phyloP scores from a whole-genome alignment of 306 rosid genomes.

The Glycine soja region DNA sequence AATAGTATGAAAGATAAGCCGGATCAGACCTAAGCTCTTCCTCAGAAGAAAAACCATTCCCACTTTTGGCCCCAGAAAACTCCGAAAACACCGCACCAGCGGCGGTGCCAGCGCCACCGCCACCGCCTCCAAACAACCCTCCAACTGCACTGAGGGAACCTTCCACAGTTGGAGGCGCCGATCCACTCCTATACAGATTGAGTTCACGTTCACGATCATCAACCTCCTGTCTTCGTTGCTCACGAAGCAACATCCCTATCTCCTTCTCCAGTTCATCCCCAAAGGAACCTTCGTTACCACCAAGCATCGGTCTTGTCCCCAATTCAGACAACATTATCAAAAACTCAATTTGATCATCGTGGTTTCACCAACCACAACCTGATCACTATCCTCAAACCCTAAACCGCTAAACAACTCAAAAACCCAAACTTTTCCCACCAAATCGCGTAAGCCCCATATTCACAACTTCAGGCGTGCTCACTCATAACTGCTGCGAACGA shows the following conservation, averaged over 20 bases:
- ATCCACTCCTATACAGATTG: constrained; percentile 83
- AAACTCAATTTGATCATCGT: constrained; percentile 28
- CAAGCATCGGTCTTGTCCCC: constrained; percentile 79
- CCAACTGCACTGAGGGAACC: constrained; percentile 87
- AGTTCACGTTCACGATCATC: constrained; percentile 80
- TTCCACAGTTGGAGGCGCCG: constrained; percentile 93
- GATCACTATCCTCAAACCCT: constrained; percentile 50
- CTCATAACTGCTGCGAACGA: too few species aligned
- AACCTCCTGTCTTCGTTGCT: constrained; percentile 77
- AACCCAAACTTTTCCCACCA: constrained; percentile 38
- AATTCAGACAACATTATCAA: constrained; percentile 76
- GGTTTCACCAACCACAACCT: background rate
- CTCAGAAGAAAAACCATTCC: constrained; percentile 73
- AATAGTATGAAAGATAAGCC: constrained; percentile 76
- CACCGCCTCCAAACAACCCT: constrained; percentile 60
- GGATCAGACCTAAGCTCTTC: constrained; percentile 97
- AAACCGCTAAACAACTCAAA: constrained; percentile 45
- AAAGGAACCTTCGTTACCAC: constrained; percentile 79
- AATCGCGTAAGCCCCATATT: constrained; percentile 41
- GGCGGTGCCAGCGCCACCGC: background rate
- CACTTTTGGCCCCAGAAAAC: constrained; percentile 58
- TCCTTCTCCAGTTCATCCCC: constrained; percentile 90
- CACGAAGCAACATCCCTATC: constrained; percentile 83
- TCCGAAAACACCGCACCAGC: constrained; percentile 46
- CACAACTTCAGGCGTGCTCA: constrained; percentile 40